A percentile compares a stretch with the other conserved stretches of the same genome.
Evolutionary conservation across 129 eudicot species (phyloP).

Genomic region (Chrysanthemum seticuspe): DNA sequence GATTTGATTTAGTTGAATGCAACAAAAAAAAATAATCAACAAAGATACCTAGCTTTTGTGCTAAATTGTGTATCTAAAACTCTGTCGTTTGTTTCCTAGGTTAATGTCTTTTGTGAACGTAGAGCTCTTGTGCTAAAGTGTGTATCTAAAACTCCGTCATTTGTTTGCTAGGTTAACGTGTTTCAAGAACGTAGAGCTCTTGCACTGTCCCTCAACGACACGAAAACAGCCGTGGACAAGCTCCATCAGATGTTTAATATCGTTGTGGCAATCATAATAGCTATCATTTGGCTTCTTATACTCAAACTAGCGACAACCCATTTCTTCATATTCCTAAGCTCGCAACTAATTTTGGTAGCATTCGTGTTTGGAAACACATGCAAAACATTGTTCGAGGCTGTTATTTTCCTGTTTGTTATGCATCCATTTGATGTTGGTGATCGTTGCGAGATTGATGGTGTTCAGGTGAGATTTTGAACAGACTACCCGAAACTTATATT

Average conservation of each 20-base stretch:
- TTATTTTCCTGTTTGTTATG: constrained; percentile 45
- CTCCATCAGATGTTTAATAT: constrained; percentile 53
- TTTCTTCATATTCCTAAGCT: constrained; percentile 43
- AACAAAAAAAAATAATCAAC: no score
- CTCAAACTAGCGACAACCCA: constrained; percentile 48
- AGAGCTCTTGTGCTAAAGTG: no score
- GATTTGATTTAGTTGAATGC: no score
- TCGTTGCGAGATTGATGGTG: constrained; percentile 47
- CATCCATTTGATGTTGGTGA: constrained; percentile 61
- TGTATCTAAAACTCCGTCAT: background rate
- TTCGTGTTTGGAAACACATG: constrained; percentile 64
- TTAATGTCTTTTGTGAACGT: background rate
- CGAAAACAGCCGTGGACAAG: constrained; percentile 56
- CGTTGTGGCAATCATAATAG: constrained; percentile 31
- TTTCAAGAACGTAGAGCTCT: constrained; percentile 53
- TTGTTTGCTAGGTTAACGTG: constrained; percentile 35
- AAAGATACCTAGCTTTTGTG: background rate
- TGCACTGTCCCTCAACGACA: constrained; percentile 51
- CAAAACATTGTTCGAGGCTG: constrained; percentile 48
- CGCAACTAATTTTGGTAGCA: constrained; percentile 49
- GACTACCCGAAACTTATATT: background rate
- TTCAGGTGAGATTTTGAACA: constrained; percentile 32
- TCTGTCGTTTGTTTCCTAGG: background rate
- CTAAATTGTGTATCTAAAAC: background rate
- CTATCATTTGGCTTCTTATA: constrained; percentile 43